Evolutionary conservation across 108 stramenopile genomes (phyloP).

Genomic region (Stephanodiscus triporus): DNA sequence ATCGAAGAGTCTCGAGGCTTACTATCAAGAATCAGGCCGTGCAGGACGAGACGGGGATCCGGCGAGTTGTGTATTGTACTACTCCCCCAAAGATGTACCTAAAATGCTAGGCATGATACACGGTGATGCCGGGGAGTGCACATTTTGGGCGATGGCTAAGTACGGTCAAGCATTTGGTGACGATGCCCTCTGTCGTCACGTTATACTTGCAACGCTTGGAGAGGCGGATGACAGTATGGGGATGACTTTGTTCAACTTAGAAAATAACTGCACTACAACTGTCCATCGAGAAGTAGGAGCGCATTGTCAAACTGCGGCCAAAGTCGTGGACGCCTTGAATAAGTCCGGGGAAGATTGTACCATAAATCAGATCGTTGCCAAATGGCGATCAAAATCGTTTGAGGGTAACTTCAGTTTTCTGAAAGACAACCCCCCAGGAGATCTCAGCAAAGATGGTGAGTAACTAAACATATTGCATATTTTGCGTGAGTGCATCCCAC

Average conservation of each 20-base stretch:
- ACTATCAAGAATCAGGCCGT: slow-evolving; percentile 96
- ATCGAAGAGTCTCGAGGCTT: slow-evolving; percentile 90
- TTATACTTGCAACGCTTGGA: slow-evolving; percentile 70
- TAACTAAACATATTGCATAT: slow-evolving; percentile 55
- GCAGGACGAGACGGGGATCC: slow-evolving; percentile 93
- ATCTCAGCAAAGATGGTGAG: slow-evolving; percentile 68
- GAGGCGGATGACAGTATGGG: slow-evolving; percentile 52
- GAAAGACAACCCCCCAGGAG: slow-evolving; percentile 70
- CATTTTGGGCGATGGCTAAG: slow-evolving; percentile 74
- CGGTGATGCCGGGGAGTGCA: slow-evolving; percentile 53
- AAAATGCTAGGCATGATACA: slow-evolving; percentile 73
- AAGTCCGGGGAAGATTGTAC: slow-evolving; percentile 59
- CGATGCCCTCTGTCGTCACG: slow-evolving; percentile 68
- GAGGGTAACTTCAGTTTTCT: slow-evolving; percentile 41
- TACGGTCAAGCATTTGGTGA: slow-evolving; percentile 75
- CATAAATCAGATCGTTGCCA: slow-evolving; percentile 65
- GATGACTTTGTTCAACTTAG: slow-evolving; percentile 17
- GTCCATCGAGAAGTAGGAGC: slow-evolving; percentile 56
- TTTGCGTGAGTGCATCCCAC: background rate
- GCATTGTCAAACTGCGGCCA: slow-evolving; percentile 61
- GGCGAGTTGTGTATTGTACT: slow-evolving; percentile 87
- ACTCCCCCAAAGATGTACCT: slow-evolving; percentile 77
- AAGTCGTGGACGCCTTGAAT: slow-evolving; percentile 47
- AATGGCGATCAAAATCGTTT: slow-evolving; percentile 64
- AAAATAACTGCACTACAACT: slow-evolving; percentile 41